Base-by-base conservation (phyloP, 352 stramenopile genomes). In the Pythium grandisporangium region DNA sequence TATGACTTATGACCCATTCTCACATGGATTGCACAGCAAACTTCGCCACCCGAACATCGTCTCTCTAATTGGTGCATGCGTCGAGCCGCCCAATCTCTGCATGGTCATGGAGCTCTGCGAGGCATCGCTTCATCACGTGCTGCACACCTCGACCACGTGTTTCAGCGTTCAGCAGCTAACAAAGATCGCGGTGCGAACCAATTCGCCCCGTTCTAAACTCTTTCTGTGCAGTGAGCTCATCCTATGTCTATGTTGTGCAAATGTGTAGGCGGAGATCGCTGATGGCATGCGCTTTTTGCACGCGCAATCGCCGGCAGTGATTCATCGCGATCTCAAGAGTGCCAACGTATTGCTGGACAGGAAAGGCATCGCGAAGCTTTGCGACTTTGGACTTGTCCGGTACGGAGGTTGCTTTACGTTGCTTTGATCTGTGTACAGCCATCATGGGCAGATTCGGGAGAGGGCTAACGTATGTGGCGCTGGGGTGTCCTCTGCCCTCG, bases 321-420 rank as follows among this genome's bases (percentile, higher is more conserved):
- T 97, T 36, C 87, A 97, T 54, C 70, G 86, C 3, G 88, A 97
- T 37, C 63, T 97, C 17, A 97, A 97, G 60, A 93, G 76, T 35
- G 63, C 77, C 16, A 97, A 97, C 36, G 65, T 97, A 5, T 66
- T 97, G 6, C 48, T 94, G 12, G 66, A 88, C 25, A 62, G 38
- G 6, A 69, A 72, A 46, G 75, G 79, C 17, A 51, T 58, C 22
- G 65, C 83, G 4, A 97, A 97, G 45, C 55, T 97, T 14, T 97
- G 88, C 44, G 90, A 97, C 50, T 97, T 97, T 61, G 89, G 88
- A 4, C 74, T 90, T 24, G 75, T 88, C 1, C 56, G 70, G 68
- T 86, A 53, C 26, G 52, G 37, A 13, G 6, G n/a, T n/a, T n/a
- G n/a, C n/a, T 23, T 37, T 13, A 14, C 21, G 6, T 38, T 2